Percentiles rank a stretch among this genome's conserved stretches.
Conservation (phyloP, 805 yeast genomes). For the Candida vartiovaarae region DNA sequence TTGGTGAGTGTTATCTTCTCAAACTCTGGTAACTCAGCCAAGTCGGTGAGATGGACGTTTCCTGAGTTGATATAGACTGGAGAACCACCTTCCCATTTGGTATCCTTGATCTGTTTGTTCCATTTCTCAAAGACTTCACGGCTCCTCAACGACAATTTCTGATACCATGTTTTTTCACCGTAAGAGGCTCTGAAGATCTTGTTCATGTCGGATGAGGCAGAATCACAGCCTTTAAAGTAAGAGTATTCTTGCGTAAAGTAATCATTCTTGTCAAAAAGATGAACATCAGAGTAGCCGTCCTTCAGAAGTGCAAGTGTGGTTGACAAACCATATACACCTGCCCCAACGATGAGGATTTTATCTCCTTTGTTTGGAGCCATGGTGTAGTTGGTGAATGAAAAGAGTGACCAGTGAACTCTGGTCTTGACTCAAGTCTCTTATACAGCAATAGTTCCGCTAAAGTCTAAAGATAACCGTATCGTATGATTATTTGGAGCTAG, state of each 20-base stretch:
- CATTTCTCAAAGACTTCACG: constrained; percentile 18
- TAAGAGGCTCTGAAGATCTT: constrained; percentile 33
- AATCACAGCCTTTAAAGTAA: constrained; percentile 32
- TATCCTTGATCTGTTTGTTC: constrained; percentile 21
- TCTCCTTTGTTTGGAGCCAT: background rate
- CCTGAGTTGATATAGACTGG: constrained; percentile 23
- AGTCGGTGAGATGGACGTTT: constrained; percentile 20
- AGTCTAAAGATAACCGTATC: too few species aligned
- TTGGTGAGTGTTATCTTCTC: constrained; percentile 16
- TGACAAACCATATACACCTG: constrained; percentile 50
- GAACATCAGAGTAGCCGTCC: constrained; percentile 29
- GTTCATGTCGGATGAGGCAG: constrained; percentile 35
- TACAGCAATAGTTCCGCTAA: too few species aligned
- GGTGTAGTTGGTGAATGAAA: too few species aligned
- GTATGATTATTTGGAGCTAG: too few species aligned
- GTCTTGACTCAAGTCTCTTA: too few species aligned
- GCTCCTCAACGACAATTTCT: constrained; percentile 17
- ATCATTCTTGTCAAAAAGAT: constrained; percentile 32
- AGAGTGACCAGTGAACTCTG: too few species aligned
- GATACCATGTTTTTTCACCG: constrained; percentile 30
- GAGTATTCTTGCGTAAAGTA: constrained; percentile 23
- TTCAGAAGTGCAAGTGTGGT: constrained; percentile 36
- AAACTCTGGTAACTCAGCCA: constrained; percentile 16
- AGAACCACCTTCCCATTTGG: constrained; percentile 19
- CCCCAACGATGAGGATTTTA: constrained; percentile 40